Conservation (phyloP, 139 green algal species). For the Closterium sp. region DNA sequence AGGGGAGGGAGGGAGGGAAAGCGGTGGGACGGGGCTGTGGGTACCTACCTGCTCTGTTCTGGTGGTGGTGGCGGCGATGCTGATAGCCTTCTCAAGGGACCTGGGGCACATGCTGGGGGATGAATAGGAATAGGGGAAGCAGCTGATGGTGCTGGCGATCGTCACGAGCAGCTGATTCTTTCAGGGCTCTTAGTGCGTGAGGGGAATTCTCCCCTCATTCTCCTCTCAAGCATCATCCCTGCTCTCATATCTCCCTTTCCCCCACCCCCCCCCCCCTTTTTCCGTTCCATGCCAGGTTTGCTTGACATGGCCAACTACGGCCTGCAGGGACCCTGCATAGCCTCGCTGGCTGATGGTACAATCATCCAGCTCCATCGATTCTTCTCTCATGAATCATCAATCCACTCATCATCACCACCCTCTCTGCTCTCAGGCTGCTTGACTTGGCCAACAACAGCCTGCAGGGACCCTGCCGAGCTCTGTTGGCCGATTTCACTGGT, state of each 20-base stretch:
- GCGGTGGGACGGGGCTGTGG: no score
- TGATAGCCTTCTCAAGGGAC: no score
- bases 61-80: no score
- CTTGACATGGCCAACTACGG: slow-evolving; percentile 51
- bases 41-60: no score
- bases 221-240: no score
- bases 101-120: no score
- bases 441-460: slow-evolving; percentile 54
- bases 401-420: not conserved
- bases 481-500: slow-evolving; percentile 51
- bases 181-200: no score
- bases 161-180: no score
- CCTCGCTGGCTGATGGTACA: not conserved
- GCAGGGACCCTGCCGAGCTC: slow-evolving; percentile 45
- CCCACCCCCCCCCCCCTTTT: not conserved
- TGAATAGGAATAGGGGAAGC: no score
- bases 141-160: not conserved
- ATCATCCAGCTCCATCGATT: not conserved
- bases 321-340: slow-evolving; percentile 32
- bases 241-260: not conserved
- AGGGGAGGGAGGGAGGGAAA: no score
- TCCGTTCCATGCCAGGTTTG: not conserved
- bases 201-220: no score
- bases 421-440: slow-evolving; percentile 32
- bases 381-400: not conserved